These are phyloP conservation scores for Immersiporthe knoxdaviesiana DNA, from an alignment of 2,329 filamentous ascomycete species.

Conservation along the genomic window DNA sequence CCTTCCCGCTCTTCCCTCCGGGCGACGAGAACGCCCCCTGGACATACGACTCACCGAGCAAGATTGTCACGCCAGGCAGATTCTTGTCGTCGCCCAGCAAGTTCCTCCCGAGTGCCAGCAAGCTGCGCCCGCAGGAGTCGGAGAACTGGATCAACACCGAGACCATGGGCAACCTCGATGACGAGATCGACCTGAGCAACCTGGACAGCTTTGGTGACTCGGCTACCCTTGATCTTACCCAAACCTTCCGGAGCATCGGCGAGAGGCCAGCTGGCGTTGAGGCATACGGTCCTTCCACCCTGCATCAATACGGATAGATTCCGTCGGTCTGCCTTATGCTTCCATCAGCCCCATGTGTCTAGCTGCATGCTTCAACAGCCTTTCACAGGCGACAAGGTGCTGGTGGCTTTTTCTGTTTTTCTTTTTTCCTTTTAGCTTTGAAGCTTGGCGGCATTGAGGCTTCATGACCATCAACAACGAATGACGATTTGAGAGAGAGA, in stretches of 20 bases:
- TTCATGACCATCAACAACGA: constrained; percentile 19
- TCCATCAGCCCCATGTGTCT: neutral
- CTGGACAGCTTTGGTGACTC: constrained; percentile 24
- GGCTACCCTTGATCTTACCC: constrained; percentile 26
- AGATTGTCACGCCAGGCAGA: constrained; percentile 60
- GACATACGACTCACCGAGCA: constrained; percentile 60
- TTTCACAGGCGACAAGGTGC: neutral
- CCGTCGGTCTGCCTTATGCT: constrained; percentile 10
- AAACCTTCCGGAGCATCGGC: constrained; percentile 29
- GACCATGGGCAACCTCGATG: constrained; percentile 12
- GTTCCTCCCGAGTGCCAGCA: constrained; percentile 42
- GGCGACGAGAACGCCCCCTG: constrained; percentile 38
- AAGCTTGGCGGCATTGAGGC: neutral
- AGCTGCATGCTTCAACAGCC: neutral
- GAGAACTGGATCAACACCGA: constrained; percentile 26
- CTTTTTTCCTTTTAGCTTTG: neutral
- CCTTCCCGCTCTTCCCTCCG: constrained; percentile 39
- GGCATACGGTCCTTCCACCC: constrained; percentile 25
- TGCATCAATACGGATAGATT: constrained; percentile 28
- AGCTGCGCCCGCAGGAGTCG: constrained; percentile 32
- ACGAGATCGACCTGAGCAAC: constrained; percentile 18
- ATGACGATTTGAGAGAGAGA: constrained; percentile 5
- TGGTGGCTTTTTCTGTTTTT: neutral
- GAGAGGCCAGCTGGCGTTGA: constrained; percentile 25
- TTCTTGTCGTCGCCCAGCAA: constrained; percentile 58